Evolutionary conservation across 2,329 filamentous ascomycete species (phyloP).

Genomic region (Coniochaeta prunicola): DNA sequence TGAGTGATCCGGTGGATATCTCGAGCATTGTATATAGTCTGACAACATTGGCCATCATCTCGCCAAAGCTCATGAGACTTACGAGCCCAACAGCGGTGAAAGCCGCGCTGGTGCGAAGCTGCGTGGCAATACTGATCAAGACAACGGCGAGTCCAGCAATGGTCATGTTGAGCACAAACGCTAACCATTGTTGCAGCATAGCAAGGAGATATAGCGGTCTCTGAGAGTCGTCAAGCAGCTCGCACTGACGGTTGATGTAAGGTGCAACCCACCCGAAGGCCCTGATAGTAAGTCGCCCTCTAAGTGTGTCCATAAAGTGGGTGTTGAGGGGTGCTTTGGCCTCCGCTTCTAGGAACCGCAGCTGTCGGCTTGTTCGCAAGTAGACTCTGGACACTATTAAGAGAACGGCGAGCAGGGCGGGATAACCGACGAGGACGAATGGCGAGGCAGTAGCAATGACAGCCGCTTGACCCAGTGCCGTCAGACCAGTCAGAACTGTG

Average conservation of each 20-base stretch:
- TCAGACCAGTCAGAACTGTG: constrained; percentile 10
- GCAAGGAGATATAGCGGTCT: constrained; percentile 47
- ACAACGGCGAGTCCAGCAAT: constrained; percentile 37
- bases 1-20: constrained; percentile 22
- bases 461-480: constrained; percentile 13
- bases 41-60: constrained; percentile 17
- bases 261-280: constrained; percentile 43
- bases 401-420: constrained; percentile 34
- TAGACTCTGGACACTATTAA: constrained; percentile 47
- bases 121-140: constrained; percentile 38
- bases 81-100: constrained; percentile 27
- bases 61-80: constrained; percentile 23
- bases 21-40: constrained; percentile 18
- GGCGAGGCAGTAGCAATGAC: constrained; percentile 14
- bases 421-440: constrained; percentile 31
- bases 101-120: constrained; percentile 21
- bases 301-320: constrained; percentile 45
- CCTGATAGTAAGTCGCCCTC: constrained; percentile 44
- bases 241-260: constrained; percentile 32
- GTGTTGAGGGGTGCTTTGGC: constrained; percentile 44
- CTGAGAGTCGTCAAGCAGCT: constrained; percentile 44
- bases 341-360: constrained; percentile 44
- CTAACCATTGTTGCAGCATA: constrained; percentile 49
- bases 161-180: constrained; percentile 37
- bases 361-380: constrained; percentile 48